Base-by-base conservation (phyloP, 768 basidiomycete species). In the Tubosaeta sp. region DNA sequence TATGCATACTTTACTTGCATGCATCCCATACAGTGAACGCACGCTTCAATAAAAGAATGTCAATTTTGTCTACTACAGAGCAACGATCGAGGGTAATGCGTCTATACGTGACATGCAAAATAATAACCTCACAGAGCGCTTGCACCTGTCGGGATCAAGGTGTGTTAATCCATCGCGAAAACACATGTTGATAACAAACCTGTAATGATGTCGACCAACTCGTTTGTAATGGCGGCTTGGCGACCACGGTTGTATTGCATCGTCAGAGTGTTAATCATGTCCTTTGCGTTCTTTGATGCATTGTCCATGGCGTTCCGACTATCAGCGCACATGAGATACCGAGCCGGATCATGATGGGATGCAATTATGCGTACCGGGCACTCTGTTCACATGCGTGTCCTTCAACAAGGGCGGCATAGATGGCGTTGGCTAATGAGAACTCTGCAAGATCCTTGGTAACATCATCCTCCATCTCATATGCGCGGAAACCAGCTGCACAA, bases 281-380 rank as follows among this genome's bases (percentile, higher is more conserved):
- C 94, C 30, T 73, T 75, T 51, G 96, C 96, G 71, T 99, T 98
- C 84, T 99, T 99, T 59, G 94, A 93, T 43, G 95, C 95, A 66
- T 93, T 98, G 82, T 98, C 96, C 96, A 99, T 99, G 64, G 96
- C 96, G 60, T 95, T 97, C 60, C 95, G 87, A 71, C 95, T 62
- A 51, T 49, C 19, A 36, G 27, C 13, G 27, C 9, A 12, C 1
- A 44, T 54, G 34, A 55, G 35, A 44, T 6, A 10, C 25, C 10
- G 11, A 8, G 19, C 16, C 24, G 2, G 32, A 22, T 29, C 6
- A 4, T 18, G 6, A 8, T 25, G 24, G 3, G 3, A 25, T 16
- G 9, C 9, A 9, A 12, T 25, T 32, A 11, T 31, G 74, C 66
- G 31, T 71, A 92, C 90, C 88, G 90, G 63, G 90, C 85, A 59